Conservation (phyloP, 179 eudicot genomes). For the Beta lomatogona region DNA sequence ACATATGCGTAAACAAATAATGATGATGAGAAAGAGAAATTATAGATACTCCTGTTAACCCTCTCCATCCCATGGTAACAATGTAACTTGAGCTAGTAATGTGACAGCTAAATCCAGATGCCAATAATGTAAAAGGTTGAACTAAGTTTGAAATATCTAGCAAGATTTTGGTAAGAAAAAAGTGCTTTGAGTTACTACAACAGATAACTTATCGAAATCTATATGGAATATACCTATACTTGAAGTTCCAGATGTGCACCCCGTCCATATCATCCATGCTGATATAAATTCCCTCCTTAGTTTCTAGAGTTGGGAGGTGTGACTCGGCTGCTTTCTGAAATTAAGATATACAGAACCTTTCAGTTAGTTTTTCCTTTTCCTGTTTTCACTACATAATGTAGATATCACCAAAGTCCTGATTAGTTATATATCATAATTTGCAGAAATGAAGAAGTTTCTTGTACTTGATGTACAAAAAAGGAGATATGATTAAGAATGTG, state of each 20-base stretch:
- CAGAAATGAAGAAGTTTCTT: no score
- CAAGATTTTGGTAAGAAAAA: neutral
- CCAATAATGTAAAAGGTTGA: neutral
- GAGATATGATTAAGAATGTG: neutral
- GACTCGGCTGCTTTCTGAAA: constrained; percentile 77
- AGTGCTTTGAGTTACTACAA: neutral
- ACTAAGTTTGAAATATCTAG: neutral
- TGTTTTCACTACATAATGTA: neutral
- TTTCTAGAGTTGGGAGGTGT: constrained; percentile 62
- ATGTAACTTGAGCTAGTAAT: neutral
- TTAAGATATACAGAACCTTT: neutral
- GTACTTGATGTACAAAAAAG: no score
- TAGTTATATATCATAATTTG: neutral
- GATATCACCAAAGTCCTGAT: neutral
- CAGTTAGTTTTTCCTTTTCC: neutral
- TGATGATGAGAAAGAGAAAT: neutral
- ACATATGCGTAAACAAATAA: neutral
- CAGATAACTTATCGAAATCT: neutral
- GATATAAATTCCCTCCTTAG: constrained; percentile 69
- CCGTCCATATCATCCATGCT: constrained; percentile 85
- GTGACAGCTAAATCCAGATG: neutral
- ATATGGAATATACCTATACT: constrained; percentile 58
- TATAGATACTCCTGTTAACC: no score
- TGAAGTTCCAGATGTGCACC: constrained; percentile 74
- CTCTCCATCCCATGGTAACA: neutral